phyloP scores from a whole-genome alignment of 768 basidiomycete genomes.

The Pulveroboletus sp. region DNA sequence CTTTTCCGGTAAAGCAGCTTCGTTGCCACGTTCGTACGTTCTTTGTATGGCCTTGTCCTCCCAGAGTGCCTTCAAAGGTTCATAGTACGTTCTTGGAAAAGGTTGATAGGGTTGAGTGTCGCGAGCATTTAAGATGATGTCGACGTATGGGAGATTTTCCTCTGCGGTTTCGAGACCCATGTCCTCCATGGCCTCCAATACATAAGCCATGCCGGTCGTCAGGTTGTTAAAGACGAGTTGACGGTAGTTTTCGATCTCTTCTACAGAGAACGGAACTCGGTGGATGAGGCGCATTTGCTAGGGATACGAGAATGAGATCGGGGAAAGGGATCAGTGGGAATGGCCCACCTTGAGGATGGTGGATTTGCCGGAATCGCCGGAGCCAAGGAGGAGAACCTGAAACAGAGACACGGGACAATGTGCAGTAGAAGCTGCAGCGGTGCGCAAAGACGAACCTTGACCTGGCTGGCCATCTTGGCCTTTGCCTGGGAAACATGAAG shows the following conservation, averaged over 20 bases:
- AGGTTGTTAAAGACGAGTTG: constrained; percentile 94
- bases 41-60: constrained; percentile 68
- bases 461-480: constrained; percentile 64
- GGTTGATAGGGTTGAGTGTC: constrained; percentile 80
- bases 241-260: constrained; percentile 86
- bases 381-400: constrained; percentile 85
- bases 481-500: constrained; percentile 54
- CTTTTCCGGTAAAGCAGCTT: constrained; percentile 92
- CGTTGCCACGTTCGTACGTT: constrained; percentile 82
- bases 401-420: not conserved
- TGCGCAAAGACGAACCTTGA: constrained; percentile 56
- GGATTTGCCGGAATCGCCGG: constrained; percentile 92
- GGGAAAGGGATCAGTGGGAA: not conserved
- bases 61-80: constrained; percentile 74
- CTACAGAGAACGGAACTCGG: constrained; percentile 72
- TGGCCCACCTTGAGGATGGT: constrained; percentile 76
- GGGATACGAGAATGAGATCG: constrained; percentile 1
- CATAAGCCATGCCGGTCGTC: constrained; percentile 76
- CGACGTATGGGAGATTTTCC: constrained; percentile 55
- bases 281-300: constrained; percentile 99
- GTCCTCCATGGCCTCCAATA: constrained; percentile 88
- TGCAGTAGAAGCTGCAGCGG: not conserved
- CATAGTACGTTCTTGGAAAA: constrained; percentile 67
- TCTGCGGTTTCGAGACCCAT: constrained; percentile 75
- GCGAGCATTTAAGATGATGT: constrained; percentile 60